Evolutionary conservation across 2,329 filamentous ascomycete genomes (phyloP).

Genomic region (Talaromyces atroroseus): DNA sequence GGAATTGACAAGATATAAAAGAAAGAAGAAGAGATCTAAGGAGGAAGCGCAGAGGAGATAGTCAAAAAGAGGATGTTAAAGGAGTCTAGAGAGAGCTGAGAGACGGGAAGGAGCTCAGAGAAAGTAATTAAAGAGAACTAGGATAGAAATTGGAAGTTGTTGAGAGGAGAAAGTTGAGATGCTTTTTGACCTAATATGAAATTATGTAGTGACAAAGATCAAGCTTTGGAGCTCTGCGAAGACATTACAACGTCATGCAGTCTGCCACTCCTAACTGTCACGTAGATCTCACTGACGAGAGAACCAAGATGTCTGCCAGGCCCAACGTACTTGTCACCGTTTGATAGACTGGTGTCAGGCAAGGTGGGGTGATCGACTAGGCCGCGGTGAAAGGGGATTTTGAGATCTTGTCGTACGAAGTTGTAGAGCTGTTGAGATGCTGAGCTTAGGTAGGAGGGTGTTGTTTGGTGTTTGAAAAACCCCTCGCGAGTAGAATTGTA

Average conservation of each 20-base stretch:
- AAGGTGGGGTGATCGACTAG: conserved; percentile 25
- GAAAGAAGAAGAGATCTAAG: too few species aligned
- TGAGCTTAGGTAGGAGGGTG: conserved; percentile 22
- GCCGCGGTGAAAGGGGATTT: conserved; percentile 29
- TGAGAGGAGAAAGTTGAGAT: not conserved
- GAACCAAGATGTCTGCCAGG: conserved; percentile 20
- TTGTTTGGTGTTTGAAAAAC: conserved; percentile 17
- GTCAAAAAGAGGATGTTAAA: too few species aligned
- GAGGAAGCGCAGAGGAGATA: too few species aligned
- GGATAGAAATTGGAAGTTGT: too few species aligned
- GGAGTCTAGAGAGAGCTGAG: not conserved
- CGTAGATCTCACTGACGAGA: conserved; percentile 22
- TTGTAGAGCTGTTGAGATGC: conserved; percentile 29
- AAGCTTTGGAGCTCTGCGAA: not conserved
- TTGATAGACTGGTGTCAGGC: not conserved
- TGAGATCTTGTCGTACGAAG: conserved; percentile 31
- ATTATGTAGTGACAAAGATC: not conserved
- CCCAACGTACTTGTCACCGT: conserved; percentile 1
- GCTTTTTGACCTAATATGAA: not conserved
- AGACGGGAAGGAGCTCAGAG: too few species aligned
- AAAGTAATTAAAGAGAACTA: too few species aligned
- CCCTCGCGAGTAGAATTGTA: conserved; percentile 16
- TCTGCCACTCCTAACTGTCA: conserved; percentile 19
- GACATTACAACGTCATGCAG: conserved; percentile 13
- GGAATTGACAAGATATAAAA: not conserved